Evolutionary conservation across 2,329 filamentous ascomycete species (phyloP), one percentile per base, ranked within the genome.

Genomic region (Trematosphaeria pertusa): DNA sequence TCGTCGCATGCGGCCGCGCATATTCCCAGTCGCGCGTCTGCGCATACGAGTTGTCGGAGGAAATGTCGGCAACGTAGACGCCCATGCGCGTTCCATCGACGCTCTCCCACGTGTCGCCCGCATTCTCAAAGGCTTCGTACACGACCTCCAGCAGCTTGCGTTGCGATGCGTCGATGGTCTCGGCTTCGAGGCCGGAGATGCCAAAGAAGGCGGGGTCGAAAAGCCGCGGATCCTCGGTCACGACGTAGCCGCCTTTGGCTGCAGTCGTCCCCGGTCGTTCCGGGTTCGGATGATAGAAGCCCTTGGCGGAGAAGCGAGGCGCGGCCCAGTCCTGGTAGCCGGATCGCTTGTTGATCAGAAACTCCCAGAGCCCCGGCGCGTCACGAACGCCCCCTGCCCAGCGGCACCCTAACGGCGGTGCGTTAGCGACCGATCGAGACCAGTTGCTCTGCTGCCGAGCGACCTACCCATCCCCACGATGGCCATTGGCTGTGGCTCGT

Each of bases 91-190:
- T 50, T 1, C 62, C 65, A 1, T 40, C 47, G 15, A 62, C 37
- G 4, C 31, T 56, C 14, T 71, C 63, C 43, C 60, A 59, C 2
- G 63, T 41, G 3, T 62, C 48, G 6, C 67, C 70, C n/a, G 58
- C 70, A 45, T 60, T 70, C 44, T 75, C 73, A 10, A 82, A 54
- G 1, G 72, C 67, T 46, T 75, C 70, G 37, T 58, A 72, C 0
- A 49, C 45, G 0, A 59, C 52, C 41, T 71, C 69, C 1, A 71
- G 49, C 1, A 70, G 43, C 37, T 65, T 65, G 1, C 67, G 55
- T 26, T 72, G 67, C 10, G 46, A 8, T 2, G 64, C 50, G 36
- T 71, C 67, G 48, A 69, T 56, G 1, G 53, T 54, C 10, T 21
- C 33, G 2, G 49, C 52, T 31, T 70, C 64, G 9, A 33, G n/a